Percentiles rank a stretch among this genome's conserved stretches.
Evolutionary conservation across 2,329 filamentous ascomycete genomes (phyloP).

Genomic region (Alternaria burnsii): DNA sequence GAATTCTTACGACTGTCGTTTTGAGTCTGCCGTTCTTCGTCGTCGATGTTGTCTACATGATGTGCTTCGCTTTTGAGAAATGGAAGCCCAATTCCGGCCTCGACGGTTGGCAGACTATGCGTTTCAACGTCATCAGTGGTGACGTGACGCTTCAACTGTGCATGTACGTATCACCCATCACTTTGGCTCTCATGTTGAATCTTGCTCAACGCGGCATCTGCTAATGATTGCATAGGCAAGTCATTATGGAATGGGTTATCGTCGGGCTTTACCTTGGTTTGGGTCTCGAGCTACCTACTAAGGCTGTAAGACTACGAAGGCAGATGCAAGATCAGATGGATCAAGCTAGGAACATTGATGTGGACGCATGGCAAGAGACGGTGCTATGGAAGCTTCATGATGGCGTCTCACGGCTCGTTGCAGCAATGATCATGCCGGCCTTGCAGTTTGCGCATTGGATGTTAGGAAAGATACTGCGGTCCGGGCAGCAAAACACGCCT

Average conservation of each 20-base stretch:
- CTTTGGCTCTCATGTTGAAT: background rate
- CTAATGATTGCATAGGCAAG: slow-evolving; percentile 34
- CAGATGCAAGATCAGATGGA: slow-evolving; percentile 40
- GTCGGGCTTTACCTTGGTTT: slow-evolving; percentile 44
- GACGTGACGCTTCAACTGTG: slow-evolving; percentile 45
- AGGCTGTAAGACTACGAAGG: slow-evolving; percentile 39
- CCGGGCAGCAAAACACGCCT: slow-evolving; percentile 12
- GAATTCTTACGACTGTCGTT: slow-evolving; percentile 48
- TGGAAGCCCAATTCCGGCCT: slow-evolving; percentile 17
- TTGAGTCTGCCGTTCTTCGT: slow-evolving; percentile 48
- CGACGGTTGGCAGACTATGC: slow-evolving; percentile 24
- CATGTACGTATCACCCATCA: slow-evolving; percentile 38
- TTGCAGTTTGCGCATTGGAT: slow-evolving; percentile 47
- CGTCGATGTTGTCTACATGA: slow-evolving; percentile 50
- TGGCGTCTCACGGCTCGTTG: slow-evolving; percentile 35
- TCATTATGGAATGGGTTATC: slow-evolving; percentile 48
- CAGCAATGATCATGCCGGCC: slow-evolving; percentile 43
- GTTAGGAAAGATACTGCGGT: slow-evolving; percentile 41
- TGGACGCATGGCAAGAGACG: slow-evolving; percentile 42
- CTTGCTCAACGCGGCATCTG: background rate
- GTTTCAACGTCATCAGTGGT: slow-evolving; percentile 49
- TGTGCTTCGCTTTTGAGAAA: slow-evolving; percentile 48
- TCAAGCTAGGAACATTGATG: slow-evolving; percentile 34
- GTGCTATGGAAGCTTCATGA: slow-evolving; percentile 47
- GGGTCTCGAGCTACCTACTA: slow-evolving; percentile 43